Conservation (phyloP, 2,329 filamentous ascomycete genomes). For the Dactylellina cionopaga region DNA sequence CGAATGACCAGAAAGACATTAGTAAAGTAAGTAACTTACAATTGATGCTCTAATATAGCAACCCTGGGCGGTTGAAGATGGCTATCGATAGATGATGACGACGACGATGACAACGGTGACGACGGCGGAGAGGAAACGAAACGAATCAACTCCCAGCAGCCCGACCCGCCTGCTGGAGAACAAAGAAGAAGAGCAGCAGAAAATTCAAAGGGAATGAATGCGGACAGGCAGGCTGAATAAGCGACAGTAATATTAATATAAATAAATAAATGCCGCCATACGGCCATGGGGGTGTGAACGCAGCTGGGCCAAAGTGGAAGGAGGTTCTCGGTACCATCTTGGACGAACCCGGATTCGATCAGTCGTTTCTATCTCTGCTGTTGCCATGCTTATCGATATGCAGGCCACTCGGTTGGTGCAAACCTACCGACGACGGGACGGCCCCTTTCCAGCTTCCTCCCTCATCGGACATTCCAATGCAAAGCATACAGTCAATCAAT, state of each 20-base stretch:
- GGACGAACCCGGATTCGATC: conserved; percentile 21
- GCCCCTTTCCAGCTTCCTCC: no score
- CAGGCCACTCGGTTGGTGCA: no score
- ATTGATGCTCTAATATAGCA: neutral
- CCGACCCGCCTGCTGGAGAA: conserved; percentile 8
- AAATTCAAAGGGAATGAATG: no score
- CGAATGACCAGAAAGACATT: conserved; percentile 1
- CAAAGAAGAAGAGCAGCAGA: neutral
- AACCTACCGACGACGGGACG: no score
- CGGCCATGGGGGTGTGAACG: conserved; percentile 10
- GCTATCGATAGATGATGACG: no score
- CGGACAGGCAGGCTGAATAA: no score
- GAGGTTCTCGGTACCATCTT: conserved; percentile 30
- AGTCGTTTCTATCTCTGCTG: no score
- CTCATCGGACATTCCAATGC: no score
- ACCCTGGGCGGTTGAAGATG: neutral
- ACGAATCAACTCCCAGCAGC: conserved; percentile 1
- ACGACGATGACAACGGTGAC: conserved; percentile 5
- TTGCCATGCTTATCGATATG: conserved; percentile 30
- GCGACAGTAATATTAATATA: neutral
- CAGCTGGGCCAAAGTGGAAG: conserved; percentile 37
- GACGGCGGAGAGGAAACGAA: neutral
- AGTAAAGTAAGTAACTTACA: neutral
- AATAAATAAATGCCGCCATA: conserved; percentile 10
- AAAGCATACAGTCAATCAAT: no score